Conservation (phyloP, 1,284 basidiomycete genomes). For the Trichosporon asahii region DNA sequence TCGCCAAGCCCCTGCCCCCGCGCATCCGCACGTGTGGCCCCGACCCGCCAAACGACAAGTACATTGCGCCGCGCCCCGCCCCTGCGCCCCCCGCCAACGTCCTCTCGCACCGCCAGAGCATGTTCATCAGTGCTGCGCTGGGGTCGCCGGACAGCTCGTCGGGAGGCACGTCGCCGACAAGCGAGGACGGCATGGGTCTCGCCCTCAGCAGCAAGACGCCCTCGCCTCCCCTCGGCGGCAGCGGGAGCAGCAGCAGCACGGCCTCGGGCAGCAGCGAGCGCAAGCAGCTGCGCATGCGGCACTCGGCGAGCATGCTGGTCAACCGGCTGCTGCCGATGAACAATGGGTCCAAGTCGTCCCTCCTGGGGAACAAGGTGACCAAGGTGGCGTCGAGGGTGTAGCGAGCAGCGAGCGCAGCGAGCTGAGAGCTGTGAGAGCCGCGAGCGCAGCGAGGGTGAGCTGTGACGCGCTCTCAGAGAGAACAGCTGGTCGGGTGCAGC, state of each 20-base stretch:
- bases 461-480: too few relatives aligned
- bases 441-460: too few relatives aligned
- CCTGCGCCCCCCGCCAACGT: slow-evolving; percentile 16
- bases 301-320: slow-evolving; percentile 5
- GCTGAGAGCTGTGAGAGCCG: too few relatives aligned
- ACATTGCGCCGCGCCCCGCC: slow-evolving; percentile 18
- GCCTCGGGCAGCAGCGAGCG: background rate
- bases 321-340: slow-evolving; percentile 8
- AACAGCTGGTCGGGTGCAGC: too few relatives aligned
- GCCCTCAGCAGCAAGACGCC: background rate
- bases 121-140: slow-evolving; percentile 3
- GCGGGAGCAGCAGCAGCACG: background rate
- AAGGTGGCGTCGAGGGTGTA: slow-evolving; percentile 1
- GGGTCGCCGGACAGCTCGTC: background rate
- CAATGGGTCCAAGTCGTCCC: background rate
- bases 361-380: background rate
- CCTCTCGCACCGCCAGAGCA: slow-evolving; percentile 8
- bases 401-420: background rate
- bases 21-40: slow-evolving; percentile 1
- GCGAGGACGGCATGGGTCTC: background rate
- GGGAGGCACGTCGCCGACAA: background rate
- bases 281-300: slow-evolving; percentile 9
- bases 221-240: background rate
- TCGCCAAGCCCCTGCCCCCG: background rate
- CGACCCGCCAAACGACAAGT: slow-evolving; percentile 9